phyloP scores from a whole-genome alignment of 2,329 filamentous ascomycete genomes.

The Penicillium paneum region DNA sequence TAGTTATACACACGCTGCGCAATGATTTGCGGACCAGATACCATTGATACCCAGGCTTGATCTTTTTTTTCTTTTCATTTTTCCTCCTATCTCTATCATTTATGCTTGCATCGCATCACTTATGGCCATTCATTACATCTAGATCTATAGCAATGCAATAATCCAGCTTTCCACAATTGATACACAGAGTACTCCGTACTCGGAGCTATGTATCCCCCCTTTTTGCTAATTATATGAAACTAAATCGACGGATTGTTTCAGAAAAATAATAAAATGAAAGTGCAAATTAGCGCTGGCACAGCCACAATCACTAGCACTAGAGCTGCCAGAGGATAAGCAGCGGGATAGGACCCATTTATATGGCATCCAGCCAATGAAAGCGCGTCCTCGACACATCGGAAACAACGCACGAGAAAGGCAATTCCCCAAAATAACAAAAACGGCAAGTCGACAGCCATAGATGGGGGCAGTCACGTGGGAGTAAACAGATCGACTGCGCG shows the following conservation, averaged over 20 bases:
- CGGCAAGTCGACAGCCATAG: neutral
- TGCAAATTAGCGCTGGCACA: constrained; percentile 1
- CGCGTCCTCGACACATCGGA: neutral
- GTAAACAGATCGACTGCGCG: neutral
- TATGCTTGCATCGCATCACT: neutral
- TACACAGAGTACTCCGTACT: too few species aligned
- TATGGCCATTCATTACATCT: neutral
- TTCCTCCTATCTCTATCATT: neutral
- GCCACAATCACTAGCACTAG: constrained; percentile 7
- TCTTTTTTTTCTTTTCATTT: neutral
- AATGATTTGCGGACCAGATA: neutral
- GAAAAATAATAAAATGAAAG: neutral
- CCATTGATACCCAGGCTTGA: neutral
- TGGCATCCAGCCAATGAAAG: neutral
- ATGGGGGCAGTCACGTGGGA: neutral
- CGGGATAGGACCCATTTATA: constrained; percentile 2
- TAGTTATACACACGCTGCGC: constrained; percentile 8
- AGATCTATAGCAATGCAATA: neutral
- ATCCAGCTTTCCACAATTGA: neutral
- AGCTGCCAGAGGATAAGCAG: constrained; percentile 3
- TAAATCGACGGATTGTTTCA: neutral
- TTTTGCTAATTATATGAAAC: neutral
- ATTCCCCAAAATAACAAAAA: neutral
- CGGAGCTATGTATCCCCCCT: neutral
- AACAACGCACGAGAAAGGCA: neutral